phyloP scores from a whole-genome alignment of 2,329 filamentous ascomycete genomes.

The Rhynchosporium agropyri region DNA sequence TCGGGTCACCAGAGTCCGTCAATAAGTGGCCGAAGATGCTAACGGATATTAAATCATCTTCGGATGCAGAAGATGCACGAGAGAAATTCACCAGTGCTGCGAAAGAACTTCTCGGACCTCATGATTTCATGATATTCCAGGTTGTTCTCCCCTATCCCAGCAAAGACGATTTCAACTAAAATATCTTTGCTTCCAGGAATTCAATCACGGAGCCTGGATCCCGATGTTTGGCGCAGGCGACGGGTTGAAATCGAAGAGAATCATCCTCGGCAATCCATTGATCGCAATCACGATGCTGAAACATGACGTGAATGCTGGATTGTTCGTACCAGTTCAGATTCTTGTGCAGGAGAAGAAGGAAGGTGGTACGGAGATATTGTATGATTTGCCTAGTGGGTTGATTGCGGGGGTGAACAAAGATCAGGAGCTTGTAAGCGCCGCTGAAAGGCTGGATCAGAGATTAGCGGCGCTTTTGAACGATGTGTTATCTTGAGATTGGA shows the following conservation, averaged over 20 bases:
- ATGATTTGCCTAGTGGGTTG: slow-evolving; percentile 30
- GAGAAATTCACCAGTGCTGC: slow-evolving; percentile 23
- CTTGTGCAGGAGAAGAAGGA: slow-evolving; percentile 28
- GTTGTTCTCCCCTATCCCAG: slow-evolving; percentile 18
- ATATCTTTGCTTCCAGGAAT: slow-evolving; percentile 23
- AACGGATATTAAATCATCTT: slow-evolving; percentile 13
- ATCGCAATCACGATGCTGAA: slow-evolving; percentile 36
- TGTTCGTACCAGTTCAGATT: slow-evolving; percentile 34
- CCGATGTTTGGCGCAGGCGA: slow-evolving; percentile 27
- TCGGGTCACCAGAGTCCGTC: slow-evolving; percentile 19
- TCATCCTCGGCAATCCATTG: slow-evolving; percentile 36
- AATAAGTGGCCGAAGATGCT: slow-evolving; percentile 14
- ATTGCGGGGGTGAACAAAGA: slow-evolving; percentile 26
- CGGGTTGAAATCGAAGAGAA: slow-evolving; percentile 26
- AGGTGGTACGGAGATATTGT: slow-evolving; percentile 27
- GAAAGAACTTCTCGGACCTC: slow-evolving; percentile 23
- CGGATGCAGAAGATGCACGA: slow-evolving; percentile 5
- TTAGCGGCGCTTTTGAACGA: slow-evolving; percentile 25
- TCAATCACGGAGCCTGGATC: slow-evolving; percentile 33
- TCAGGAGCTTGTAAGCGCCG: slow-evolving; percentile 23
- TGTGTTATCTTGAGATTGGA: slow-evolving; percentile 7
- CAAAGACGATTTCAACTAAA: not conserved
- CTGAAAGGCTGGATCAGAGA: slow-evolving; percentile 27
- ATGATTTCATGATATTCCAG: slow-evolving; percentile 34
- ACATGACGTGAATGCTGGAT: slow-evolving; percentile 27